These are phyloP conservation scores for Cadophora luteo-olivacea DNA, from an alignment of 2,329 filamentous ascomycete species.

Conservation along the genomic window DNA sequence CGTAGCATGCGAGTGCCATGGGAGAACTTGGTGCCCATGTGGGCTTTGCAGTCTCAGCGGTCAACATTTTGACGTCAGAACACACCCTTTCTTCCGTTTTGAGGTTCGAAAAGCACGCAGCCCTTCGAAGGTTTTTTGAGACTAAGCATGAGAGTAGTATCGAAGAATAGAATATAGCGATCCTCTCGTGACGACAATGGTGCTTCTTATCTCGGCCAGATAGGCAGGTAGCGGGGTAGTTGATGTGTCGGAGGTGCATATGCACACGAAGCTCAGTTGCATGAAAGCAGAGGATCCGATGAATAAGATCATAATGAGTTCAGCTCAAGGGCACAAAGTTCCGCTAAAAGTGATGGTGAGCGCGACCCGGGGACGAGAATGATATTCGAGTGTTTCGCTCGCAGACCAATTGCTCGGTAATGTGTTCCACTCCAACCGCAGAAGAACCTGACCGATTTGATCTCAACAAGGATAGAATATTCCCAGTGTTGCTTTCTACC, in stretches of 20 bases:
- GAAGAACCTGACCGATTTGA: too few species aligned
- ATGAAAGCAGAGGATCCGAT: not conserved
- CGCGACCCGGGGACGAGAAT: too few species aligned
- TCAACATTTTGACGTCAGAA: not conserved
- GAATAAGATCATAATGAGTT: not conserved
- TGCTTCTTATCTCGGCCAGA: not conserved
- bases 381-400: too few species aligned
- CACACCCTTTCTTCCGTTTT: not conserved
- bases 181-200: not conserved
- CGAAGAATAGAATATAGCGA: not conserved
- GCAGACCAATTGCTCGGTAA: too few species aligned
- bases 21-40: not conserved
- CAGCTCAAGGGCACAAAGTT: too few species aligned
- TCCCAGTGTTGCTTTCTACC: too few species aligned
- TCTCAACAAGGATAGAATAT: too few species aligned
- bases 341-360: too few species aligned
- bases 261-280: not conserved
- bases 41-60: not conserved
- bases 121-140: not conserved
- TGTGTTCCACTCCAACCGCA: too few species aligned
- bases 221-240: not conserved
- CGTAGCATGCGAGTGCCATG: not conserved
- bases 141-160: not conserved
- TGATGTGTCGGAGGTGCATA: constrained; percentile 3
- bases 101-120: too few species aligned